Evolutionary conservation across 1,139 yeast species (phyloP).

Genomic region (Hanseniaspora uvarum): DNA sequence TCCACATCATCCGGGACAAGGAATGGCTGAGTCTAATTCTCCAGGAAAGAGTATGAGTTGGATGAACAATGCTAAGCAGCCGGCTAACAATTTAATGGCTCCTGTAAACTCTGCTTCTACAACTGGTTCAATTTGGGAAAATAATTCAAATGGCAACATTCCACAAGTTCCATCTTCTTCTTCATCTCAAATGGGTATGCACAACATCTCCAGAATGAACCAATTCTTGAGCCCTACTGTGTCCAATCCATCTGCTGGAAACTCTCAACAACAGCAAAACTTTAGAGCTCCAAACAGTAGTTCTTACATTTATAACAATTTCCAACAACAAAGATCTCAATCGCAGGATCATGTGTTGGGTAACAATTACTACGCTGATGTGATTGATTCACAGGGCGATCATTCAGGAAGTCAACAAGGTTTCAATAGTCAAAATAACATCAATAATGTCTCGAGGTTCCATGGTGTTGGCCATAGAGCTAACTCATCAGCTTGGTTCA

Average conservation of each 20-base stretch:
- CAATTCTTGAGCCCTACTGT: slow-evolving; percentile 5
- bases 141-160: neutral
- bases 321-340: neutral
- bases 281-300: neutral
- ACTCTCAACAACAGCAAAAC: neutral
- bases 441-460: neutral
- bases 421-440: neutral
- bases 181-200: slow-evolving; percentile 2
- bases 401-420: neutral
- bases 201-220: slow-evolving; percentile 11
- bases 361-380: neutral
- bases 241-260: neutral
- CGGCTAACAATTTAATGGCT: neutral
- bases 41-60: slow-evolving; percentile 9
- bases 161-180: neutral
- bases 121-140: slow-evolving; percentile 12
- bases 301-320: slow-evolving; percentile 36
- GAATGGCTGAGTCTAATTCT: neutral
- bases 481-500: slow-evolving; percentile 7
- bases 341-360: neutral
- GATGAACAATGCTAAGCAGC: neutral
- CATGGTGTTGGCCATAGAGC: neutral
- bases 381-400: neutral
- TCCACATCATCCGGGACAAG: neutral
- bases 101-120: neutral